These are phyloP conservation scores for Sanghuangporus weigelae DNA, from an alignment of 1,284 basidiomycete genomes.

Conservation along the genomic window DNA sequence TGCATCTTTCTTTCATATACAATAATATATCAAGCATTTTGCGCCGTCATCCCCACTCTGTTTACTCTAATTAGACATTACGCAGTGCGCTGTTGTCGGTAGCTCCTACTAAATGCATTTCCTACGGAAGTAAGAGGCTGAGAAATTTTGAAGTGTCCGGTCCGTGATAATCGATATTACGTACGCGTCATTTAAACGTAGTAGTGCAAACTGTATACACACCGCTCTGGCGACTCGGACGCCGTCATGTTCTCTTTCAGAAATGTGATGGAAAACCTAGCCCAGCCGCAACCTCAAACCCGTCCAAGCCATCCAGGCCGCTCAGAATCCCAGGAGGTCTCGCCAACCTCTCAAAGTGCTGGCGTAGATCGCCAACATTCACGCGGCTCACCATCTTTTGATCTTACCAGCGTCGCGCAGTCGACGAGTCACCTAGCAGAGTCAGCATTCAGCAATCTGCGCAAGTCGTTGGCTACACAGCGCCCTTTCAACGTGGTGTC, in stretches of 20 bases:
- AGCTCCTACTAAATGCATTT: neutral
- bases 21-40: slow-evolving; percentile 13
- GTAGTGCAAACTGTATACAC: neutral
- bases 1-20: neutral
- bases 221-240: neutral
- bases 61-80: slow-evolving; percentile 9
- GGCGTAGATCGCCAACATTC: slow-evolving; percentile 21
- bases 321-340: slow-evolving; percentile 28
- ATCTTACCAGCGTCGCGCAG: slow-evolving; percentile 29
- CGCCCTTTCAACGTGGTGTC: slow-evolving; percentile 37
- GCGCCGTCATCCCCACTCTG: slow-evolving; percentile 20
- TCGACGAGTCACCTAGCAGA: slow-evolving; percentile 54
- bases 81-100: slow-evolving; percentile 14
- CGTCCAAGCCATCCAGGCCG: slow-evolving; percentile 26
- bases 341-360: slow-evolving; percentile 8
- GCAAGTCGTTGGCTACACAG: slow-evolving; percentile 55
- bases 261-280: slow-evolving; percentile 53
- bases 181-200: neutral
- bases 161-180: neutral
- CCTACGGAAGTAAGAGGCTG: neutral
- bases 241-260: slow-evolving; percentile 58
- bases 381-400: slow-evolving; percentile 31
- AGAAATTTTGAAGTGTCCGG: too few relatives aligned
- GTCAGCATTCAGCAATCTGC: slow-evolving; percentile 50
- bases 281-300: slow-evolving; percentile 37